These are phyloP conservation scores for Arabidopsis suecica DNA, from an alignment of 345 rosid species.

Conservation along the genomic window DNA sequence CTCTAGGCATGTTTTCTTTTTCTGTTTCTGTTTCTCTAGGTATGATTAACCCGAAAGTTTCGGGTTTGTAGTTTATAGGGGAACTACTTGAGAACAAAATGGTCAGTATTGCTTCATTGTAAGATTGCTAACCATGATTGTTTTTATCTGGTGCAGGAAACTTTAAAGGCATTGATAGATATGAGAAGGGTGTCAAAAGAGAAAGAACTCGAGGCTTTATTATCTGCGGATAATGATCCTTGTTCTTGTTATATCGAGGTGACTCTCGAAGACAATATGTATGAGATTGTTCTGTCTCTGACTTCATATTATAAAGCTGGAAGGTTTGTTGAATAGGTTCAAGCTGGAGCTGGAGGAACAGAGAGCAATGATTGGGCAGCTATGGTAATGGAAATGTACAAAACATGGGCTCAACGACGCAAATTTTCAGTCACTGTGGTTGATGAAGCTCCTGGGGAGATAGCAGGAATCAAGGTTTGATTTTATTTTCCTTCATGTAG, in stretches of 20 bases:
- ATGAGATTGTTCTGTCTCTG: conserved; percentile 21
- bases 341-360: conserved; percentile 99
- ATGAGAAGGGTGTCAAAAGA: conserved; percentile 86
- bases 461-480: conserved; percentile 93
- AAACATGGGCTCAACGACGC: conserved; percentile 74
- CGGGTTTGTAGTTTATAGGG: neutral
- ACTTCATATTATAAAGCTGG: conserved; percentile 3
- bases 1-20: conserved; percentile 69
- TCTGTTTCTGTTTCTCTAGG: conserved; percentile 27
- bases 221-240: conserved; percentile 80
- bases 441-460: conserved; percentile 91
- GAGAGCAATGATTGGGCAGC: conserved; percentile 99
- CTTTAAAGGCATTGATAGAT: conserved; percentile 61
- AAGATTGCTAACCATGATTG: conserved; percentile 15
- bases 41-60: neutral
- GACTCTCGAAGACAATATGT: conserved; percentile 5
- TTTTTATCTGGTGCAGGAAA: conserved; percentile 57
- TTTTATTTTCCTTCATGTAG: neutral
- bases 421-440: conserved; percentile 69
- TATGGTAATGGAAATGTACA: conserved; percentile 96
- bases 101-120: neutral
- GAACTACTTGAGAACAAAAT: neutral
- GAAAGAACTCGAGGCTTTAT: conserved; percentile 91
- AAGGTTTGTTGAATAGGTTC: conserved; percentile 58
- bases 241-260: conserved; percentile 92